Evolutionary conservation across 345 rosid species (phyloP).

Genomic region (Linum usitatissimum): DNA sequence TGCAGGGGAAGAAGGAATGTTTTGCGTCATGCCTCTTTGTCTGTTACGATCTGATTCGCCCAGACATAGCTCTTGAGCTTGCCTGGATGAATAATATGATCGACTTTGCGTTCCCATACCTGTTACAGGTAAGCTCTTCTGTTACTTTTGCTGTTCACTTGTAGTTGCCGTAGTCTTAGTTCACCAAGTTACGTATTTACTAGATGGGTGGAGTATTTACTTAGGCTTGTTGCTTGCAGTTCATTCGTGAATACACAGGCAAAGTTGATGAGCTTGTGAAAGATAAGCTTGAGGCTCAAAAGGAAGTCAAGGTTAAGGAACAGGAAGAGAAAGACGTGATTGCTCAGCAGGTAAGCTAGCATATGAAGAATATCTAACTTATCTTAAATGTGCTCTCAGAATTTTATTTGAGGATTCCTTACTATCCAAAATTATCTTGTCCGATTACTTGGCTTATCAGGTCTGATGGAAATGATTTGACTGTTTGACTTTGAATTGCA

Average conservation of each 20-base stretch:
- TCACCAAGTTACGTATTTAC: too few species aligned
- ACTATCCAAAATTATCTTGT: too few species aligned
- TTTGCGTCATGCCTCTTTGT: slow-evolving; percentile 92
- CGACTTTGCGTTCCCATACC: slow-evolving; percentile 80
- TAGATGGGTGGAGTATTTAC: not conserved
- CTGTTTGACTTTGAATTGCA: slow-evolving; percentile 3
- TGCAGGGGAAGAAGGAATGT: slow-evolving; percentile 79
- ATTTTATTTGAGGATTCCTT: not conserved
- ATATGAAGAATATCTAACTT: not conserved
- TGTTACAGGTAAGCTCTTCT: slow-evolving; percentile 12
- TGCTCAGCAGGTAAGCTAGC: slow-evolving; percentile 59
- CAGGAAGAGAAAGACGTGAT: slow-evolving; percentile 69
- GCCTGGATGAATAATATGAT: slow-evolving; percentile 87
- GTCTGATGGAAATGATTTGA: not conserved
- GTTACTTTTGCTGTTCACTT: too few species aligned
- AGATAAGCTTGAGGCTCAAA: slow-evolving; percentile 63
- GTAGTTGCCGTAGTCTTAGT: too few species aligned
- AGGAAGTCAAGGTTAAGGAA: slow-evolving; percentile 55
- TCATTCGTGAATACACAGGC: slow-evolving; percentile 66
- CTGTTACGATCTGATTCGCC: slow-evolving; percentile 71
- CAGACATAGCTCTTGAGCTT: slow-evolving; percentile 77
- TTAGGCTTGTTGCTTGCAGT: slow-evolving; percentile 25
- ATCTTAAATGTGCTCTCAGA: too few species aligned
- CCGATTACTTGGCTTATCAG: too few species aligned
- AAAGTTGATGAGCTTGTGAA: slow-evolving; percentile 77